Base-by-base conservation (phyloP, 176 grass and related monocot genomes). In the Bonia amplexicaulis region DNA sequence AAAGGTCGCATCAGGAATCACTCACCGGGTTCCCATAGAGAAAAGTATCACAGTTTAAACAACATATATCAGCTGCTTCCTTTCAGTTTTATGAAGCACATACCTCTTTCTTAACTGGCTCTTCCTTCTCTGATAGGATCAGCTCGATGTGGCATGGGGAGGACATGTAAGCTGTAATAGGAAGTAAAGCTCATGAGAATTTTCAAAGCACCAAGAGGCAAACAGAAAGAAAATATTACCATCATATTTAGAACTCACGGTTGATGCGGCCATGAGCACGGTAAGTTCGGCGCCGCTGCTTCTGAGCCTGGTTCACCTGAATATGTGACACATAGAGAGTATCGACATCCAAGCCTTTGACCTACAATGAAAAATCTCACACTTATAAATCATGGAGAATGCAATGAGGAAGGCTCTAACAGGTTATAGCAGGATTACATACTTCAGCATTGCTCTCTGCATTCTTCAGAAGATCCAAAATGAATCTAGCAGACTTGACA, bases 391-490 rank as follows among this genome's bases (percentile, higher is more conserved):
- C 9, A 59, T 59, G 22, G 29, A 26, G 26, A 5, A 10, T 14
- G 4, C 2, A 62, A 27, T 7, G 31, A 9, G 23, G 6, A 25
- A 82, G 53, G 48, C 10, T 49, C 6, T 8, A 1, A 27, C 0
- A 11, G 11, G 3, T 37, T 2, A 73, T 0, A 25, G 12, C 8
- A n/a, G 22, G 17, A 53, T 49, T 37, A 27, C 2, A 20, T 12
- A 91, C 85, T 61, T 91, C 92, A 76, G 90, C 93, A 80, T 92
- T 92, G 88, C 89, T 97, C 88, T 97, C 92, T 2, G 95, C 95
- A 58, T 92, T 92, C 77, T 97, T 97, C 1, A 94, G 90, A 39
- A 97, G 73, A 87, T 94, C 94, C 41, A 97, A 79, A 59, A 97
- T 90, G 13, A 97, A 97, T 31, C 45, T 77, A 54, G 90, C 92